Base-by-base conservation (phyloP, 2,329 filamentous ascomycete genomes). In the Monosporascus sp. region DNA sequence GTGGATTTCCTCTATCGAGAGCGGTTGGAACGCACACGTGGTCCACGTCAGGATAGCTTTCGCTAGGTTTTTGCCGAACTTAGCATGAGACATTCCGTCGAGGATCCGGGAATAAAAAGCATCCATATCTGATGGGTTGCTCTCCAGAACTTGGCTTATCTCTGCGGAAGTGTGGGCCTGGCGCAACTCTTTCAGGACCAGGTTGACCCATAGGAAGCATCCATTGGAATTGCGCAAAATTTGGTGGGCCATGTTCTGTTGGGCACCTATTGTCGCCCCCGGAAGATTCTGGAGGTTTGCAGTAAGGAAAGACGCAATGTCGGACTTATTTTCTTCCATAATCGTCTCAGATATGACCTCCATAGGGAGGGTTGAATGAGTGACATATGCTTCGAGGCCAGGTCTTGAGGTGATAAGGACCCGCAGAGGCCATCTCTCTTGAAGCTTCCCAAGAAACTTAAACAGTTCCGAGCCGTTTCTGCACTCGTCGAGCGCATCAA, bases 401-500 rank as follows among this genome's bases (percentile, higher is more conserved):
- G 60, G 49, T 17, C 68, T 57, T 5, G 59, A 65, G 0, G 67
- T 70, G 14, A 66, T 46, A 5, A 69, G 17, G 3, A 70, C 56
- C 1, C 58, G 63, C 2, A 70, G 20, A 0, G 63, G 65, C 58
- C 63, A 65, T 1, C 52, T 37, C 31, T 65, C 61, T 19, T 63
- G 60, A 3, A 56, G 50, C 11, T 58, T 59, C 1, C 52, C 37
- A 1, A 70, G 49, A n/a, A 67, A 63, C 7, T 19, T 45, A 9
- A 66, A 53, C 11, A 69, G 49, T 1, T 66, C 63, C 1, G 50
- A 5, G 2, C 54, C 50, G 5, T 44, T 51, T 26, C 54, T 60
- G 51, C 65, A 67, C 37, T 70, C 68, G 37, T 70, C 68, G 16
- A 71, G 37, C 1, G 64, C 64, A 41, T 71, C 68, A 22, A 71